phyloP scores from a whole-genome alignment of 352 stramenopile species.

The Globisporangium spinosum region DNA sequence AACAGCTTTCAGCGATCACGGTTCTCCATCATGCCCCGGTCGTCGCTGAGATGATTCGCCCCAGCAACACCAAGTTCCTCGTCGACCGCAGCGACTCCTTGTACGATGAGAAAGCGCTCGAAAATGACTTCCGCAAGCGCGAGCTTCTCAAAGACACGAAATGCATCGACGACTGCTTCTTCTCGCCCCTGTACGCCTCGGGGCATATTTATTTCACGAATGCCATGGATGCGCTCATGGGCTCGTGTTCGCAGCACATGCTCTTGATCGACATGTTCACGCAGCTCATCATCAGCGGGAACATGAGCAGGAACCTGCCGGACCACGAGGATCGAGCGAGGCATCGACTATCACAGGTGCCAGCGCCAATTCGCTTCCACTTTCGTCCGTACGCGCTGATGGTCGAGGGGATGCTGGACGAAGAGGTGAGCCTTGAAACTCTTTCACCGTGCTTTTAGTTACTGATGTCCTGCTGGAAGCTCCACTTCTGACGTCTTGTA shows the following conservation, averaged over 20 bases:
- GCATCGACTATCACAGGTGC: constrained; percentile 52
- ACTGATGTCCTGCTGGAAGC: neutral
- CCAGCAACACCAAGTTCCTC: constrained; percentile 72
- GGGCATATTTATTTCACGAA: constrained; percentile 76
- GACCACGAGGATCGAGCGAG: constrained; percentile 40
- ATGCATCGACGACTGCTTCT: constrained; percentile 50
- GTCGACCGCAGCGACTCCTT: constrained; percentile 43
- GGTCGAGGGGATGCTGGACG: constrained; percentile 50
- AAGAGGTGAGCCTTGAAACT: constrained; percentile 34
- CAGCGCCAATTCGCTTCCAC: constrained; percentile 50
- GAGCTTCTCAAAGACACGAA: constrained; percentile 57
- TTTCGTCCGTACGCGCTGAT: constrained; percentile 53
- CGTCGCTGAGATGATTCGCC: constrained; percentile 64
- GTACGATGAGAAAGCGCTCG: constrained; percentile 35
- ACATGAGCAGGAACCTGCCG: constrained; percentile 43
- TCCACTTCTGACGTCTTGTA: neutral
- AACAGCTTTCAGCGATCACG: constrained; percentile 15
- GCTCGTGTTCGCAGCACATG: constrained; percentile 50
- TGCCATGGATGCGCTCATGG: constrained; percentile 64
- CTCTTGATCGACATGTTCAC: constrained; percentile 67
- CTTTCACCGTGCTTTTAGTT: neutral
- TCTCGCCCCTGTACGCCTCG: constrained; percentile 52
- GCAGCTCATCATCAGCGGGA: constrained; percentile 57
- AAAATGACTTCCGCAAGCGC: constrained; percentile 31
- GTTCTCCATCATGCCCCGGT: constrained; percentile 4